Evolutionary conservation across 2,329 filamentous ascomycete genomes (phyloP).

Genomic region (Phyllosticta citribraziliensis): DNA sequence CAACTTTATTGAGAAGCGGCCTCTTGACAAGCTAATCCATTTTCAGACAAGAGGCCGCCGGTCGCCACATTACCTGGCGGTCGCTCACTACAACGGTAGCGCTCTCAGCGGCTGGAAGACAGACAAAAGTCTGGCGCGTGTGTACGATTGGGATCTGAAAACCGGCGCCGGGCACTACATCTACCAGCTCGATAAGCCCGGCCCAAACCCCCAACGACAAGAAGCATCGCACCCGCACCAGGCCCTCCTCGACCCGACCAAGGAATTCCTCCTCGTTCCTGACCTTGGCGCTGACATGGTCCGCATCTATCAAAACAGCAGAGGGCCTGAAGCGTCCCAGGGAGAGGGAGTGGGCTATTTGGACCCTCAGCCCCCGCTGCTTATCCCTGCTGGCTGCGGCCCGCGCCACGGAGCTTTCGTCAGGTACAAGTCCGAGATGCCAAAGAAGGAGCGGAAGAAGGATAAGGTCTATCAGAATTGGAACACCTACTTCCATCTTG

Average conservation of each 20-base stretch:
- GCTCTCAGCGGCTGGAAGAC: constrained; percentile 26
- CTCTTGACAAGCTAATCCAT: no score
- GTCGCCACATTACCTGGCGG: constrained; percentile 28
- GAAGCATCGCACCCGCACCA: constrained; percentile 54
- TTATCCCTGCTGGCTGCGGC: constrained; percentile 45
- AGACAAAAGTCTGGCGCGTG: neutral
- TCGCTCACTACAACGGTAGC: constrained; percentile 33
- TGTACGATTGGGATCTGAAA: constrained; percentile 2
- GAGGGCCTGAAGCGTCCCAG: no score
- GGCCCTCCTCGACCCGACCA: constrained; percentile 55
- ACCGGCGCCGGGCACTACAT: constrained; percentile 32
- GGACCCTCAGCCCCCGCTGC: constrained; percentile 36
- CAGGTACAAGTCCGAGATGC: constrained; percentile 15
- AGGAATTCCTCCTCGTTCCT: constrained; percentile 52
- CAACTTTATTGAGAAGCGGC: constrained; percentile 21
- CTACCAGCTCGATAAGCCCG: constrained; percentile 25
- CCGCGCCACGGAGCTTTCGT: constrained; percentile 57
- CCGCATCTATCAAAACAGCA: constrained; percentile 47
- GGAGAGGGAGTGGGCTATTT: no score
- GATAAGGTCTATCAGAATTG: no score
- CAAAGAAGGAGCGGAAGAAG: constrained; percentile 3
- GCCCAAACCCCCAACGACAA: constrained; percentile 39
- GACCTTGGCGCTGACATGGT: constrained; percentile 58
- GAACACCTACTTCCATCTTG: constrained; percentile 45
- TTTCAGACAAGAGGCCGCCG: no score